Evolutionary conservation across 805 yeast species (phyloP), one percentile per base, ranked within the genome.

Genomic region (Saccharomycopsis schoenii): DNA sequence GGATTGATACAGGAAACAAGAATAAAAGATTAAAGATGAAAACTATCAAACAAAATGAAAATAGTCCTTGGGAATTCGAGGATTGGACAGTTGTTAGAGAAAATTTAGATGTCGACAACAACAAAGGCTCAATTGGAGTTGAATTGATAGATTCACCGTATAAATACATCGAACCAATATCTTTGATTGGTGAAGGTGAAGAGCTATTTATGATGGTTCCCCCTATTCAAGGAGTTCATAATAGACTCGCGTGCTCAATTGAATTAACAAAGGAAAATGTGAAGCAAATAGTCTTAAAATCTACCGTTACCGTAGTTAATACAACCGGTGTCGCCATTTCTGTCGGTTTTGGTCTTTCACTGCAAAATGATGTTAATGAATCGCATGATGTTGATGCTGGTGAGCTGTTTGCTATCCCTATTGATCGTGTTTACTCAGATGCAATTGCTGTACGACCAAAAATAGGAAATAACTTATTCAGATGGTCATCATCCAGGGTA

Each of bases 61-160:
- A 72, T 3, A 70, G 82, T 4, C 86, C 89, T 0, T 94, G 98
- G 97, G 84, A 91, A 50, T 96, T 96, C 75, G 96, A 92, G 68
- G 97, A 93, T 69, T 94, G 98, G 97, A 79, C 89, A 64, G 79
- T 79, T 37, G 81, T 91, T 25, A 84, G 99, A 71, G 97, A 93
- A 68, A 83, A 84, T 60, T 74, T 92, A 60, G 85, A 82, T 63
- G 81, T 86, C 3, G 86, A 86, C 60, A 82, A 79, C 51, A 81
- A 80, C 19, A 77, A 76, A n/a, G 85, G 83, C 55, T 74, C 78
- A 2, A 72, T 93, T 37, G 90, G 88, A 0, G 77, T 92, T n/a
- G 76, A 78, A 54, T 71, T 92, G 25, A 54, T 80, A 1, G 84
- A 77, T 47, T 78, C 88, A 0, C 74, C 74, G 0, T 92, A 85